These are phyloP conservation scores for Talinum fruticosum DNA, from an alignment of 148 eudicot genomes.

Conservation along the genomic window DNA sequence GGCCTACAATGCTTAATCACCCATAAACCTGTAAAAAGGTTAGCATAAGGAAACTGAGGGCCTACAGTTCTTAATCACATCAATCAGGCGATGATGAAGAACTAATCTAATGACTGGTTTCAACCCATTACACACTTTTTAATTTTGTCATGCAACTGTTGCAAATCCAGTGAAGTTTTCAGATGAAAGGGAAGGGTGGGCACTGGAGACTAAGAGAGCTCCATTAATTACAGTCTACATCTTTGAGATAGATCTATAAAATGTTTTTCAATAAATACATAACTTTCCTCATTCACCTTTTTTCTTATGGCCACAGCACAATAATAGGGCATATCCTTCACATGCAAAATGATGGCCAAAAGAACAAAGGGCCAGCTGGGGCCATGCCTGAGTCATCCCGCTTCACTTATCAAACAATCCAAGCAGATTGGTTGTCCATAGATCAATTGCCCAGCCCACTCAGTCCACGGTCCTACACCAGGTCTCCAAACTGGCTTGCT, in stretches of 20 bases:
- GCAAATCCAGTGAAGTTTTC: not conserved
- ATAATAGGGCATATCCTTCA: not conserved
- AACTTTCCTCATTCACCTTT: not conserved
- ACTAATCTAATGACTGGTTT: not conserved
- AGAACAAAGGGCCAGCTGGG: not conserved
- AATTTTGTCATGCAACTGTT: not conserved
- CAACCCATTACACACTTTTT: not conserved
- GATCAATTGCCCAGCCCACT: not conserved
- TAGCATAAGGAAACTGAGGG: not conserved
- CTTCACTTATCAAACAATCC: not conserved
- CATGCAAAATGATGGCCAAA: not conserved
- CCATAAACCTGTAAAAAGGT: not conserved
- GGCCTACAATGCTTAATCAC: not conserved
- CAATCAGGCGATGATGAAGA: no score
- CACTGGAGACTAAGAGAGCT: not conserved
- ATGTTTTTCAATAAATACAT: not conserved
- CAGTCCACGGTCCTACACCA: not conserved
- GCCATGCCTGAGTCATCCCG: not conserved
- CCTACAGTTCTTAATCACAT: not conserved
- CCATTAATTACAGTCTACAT: not conserved
- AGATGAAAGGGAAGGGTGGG: not conserved
- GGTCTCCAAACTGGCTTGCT: no score
- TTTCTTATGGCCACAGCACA: not conserved
- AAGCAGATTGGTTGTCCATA: not conserved
- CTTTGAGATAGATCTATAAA: not conserved